Percentiles rank a stretch among this genome's conserved stretches.
Evolutionary conservation across 75 land plant genomes (phyloP).

Genomic region (Cryptomeria japonica): DNA sequence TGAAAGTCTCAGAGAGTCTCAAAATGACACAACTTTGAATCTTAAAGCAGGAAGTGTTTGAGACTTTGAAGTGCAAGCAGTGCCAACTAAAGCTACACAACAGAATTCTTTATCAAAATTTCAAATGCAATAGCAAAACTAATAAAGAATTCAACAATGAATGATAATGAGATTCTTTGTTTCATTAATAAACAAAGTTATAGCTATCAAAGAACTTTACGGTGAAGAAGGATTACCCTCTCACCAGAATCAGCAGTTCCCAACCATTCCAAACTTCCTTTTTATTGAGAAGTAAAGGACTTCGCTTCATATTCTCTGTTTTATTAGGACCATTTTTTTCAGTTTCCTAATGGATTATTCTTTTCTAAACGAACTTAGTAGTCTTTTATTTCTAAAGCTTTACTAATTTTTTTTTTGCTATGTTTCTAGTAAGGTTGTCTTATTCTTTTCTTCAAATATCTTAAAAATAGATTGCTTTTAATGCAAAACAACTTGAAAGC

Average conservation of each 20-base stretch:
- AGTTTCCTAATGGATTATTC: neutral
- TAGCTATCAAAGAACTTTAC: neutral
- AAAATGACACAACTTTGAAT: too few relatives aligned
- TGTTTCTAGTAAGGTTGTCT: neutral
- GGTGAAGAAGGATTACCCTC: neutral
- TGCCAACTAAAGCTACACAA: neutral
- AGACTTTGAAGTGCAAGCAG: neutral
- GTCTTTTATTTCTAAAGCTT: neutral
- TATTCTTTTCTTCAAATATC: neutral
- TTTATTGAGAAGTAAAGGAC: neutral
- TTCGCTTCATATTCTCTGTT: neutral
- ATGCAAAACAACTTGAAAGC: neutral
- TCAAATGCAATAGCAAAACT: neutral
- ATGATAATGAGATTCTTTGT: neutral
- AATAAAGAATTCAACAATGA: neutral
- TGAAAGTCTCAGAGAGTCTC: too few relatives aligned
- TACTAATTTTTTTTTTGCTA: neutral
- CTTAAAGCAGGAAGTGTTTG: neutral
- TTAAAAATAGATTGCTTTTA: neutral
- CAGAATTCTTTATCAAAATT: neutral
- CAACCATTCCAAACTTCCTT: neutral
- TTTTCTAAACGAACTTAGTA: neutral
- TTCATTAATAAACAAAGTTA: neutral
- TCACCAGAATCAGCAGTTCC: neutral
- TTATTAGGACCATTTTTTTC: too few relatives aligned